These are phyloP conservation scores for Pichia sp. DNA, from an alignment of 1,139 yeast species.

Conservation along the genomic window DNA sequence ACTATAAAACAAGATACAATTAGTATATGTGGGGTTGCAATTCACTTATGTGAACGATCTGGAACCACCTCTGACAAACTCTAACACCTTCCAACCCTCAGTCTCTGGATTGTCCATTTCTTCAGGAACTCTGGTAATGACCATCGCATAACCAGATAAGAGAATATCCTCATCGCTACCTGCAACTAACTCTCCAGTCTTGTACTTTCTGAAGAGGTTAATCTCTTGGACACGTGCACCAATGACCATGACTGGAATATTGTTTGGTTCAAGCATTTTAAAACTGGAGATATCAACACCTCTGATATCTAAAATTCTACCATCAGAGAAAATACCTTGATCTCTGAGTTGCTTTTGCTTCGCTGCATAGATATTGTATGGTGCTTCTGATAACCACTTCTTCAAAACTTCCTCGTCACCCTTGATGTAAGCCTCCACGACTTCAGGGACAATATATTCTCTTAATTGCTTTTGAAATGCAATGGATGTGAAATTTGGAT, in stretches of 20 bases:
- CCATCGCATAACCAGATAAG: conserved; percentile 93
- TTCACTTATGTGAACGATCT: conserved; percentile 64
- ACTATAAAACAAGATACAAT: conserved; percentile 7
- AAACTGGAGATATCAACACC: conserved; percentile 92
- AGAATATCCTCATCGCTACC: conserved; percentile 94
- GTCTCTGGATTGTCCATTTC: conserved; percentile 86
- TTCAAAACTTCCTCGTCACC: conserved; percentile 83
- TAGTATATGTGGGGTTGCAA: neutral
- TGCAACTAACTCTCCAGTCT: conserved; percentile 92
- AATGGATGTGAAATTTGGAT: conserved; percentile 78
- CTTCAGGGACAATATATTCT: conserved; percentile 90
- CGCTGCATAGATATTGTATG: conserved; percentile 90
- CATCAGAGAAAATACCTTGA: conserved; percentile 89
- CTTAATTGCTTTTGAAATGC: conserved; percentile 80
- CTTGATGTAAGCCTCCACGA: conserved; percentile 89
- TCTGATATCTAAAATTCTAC: conserved; percentile 86
- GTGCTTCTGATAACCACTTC: conserved; percentile 95
- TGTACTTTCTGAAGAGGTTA: conserved; percentile 78
- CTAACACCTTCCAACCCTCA: conserved; percentile 96
- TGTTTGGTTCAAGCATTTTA: conserved; percentile 84
- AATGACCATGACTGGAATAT: conserved; percentile 87
- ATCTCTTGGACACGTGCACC: conserved; percentile 97
- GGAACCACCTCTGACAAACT: conserved; percentile 91
- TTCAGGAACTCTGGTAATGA: conserved; percentile 86
- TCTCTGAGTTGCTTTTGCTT: conserved; percentile 89